phyloP scores from a whole-genome alignment of 1,284 basidiomycete species.

The Puccinia hordei region DNA sequence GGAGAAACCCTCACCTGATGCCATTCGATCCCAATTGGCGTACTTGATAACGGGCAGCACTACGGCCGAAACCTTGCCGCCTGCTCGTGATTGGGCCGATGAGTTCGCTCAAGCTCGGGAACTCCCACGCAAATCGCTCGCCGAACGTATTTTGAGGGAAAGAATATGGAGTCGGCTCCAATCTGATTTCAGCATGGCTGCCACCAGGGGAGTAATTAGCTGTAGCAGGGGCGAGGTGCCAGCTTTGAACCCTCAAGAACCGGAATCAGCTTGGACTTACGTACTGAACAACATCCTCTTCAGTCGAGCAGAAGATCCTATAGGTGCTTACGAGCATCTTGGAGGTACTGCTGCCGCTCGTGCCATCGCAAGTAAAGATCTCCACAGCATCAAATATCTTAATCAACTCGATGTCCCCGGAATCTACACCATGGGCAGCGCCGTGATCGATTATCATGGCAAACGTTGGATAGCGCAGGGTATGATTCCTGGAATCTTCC shows the following conservation, averaged over 20 bases:
- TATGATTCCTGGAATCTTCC: conserved; percentile 66
- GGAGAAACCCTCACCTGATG: conserved; percentile 61
- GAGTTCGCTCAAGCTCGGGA: conserved; percentile 66
- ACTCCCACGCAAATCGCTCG: conserved; percentile 62
- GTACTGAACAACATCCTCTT: conserved; percentile 66
- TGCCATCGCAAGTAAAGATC: conserved; percentile 65
- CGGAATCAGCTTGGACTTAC: conserved; percentile 64
- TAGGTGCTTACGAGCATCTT: conserved; percentile 64
- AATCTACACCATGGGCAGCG: conserved; percentile 59
- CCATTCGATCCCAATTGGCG: conserved; percentile 65
- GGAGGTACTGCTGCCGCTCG: conserved; percentile 66
- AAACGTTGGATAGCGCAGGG: conserved; percentile 67
- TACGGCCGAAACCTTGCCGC: conserved; percentile 63
- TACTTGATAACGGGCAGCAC: conserved; percentile 65
- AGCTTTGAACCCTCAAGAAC: conserved; percentile 66
- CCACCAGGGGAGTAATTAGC: conserved; percentile 63
- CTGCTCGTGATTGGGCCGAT: conserved; percentile 67
- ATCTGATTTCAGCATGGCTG: conserved; percentile 65
- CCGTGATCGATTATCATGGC: conserved; percentile 66
- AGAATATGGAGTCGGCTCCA: conserved; percentile 64
- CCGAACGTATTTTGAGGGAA: conserved; percentile 65
- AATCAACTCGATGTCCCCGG: conserved; percentile 62
- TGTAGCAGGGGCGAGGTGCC: conserved; percentile 63
- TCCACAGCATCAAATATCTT: conserved; percentile 64
- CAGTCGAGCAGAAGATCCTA: conserved; percentile 65